Percentiles rank a stretch among this genome's conserved stretches.
Conservation (phyloP, 2,329 filamentous ascomycete species). For the Fusarium buxicola region DNA sequence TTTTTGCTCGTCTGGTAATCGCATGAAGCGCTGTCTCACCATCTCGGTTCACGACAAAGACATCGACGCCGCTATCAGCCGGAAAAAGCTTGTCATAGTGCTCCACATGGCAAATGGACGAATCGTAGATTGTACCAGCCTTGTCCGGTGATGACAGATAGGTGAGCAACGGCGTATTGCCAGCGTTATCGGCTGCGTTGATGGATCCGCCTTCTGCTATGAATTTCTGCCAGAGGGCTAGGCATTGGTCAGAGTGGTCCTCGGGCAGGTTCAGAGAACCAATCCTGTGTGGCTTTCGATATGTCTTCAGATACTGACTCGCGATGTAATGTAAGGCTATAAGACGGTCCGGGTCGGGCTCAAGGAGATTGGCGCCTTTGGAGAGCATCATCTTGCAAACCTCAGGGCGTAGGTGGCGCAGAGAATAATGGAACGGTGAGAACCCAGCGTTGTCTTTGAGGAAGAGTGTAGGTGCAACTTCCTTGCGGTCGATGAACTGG, state of each 20-base stretch:
- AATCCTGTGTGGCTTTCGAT: background rate
- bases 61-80: constrained; percentile 18
- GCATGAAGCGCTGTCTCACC: constrained; percentile 36
- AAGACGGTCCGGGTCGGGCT: constrained; percentile 22
- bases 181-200: constrained; percentile 23
- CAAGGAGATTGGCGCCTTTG: constrained; percentile 27
- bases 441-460: constrained; percentile 20
- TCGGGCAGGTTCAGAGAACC: background rate
- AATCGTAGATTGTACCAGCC: fast-evolving
- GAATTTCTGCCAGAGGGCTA: constrained; percentile 21
- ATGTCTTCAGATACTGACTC: constrained; percentile 11
- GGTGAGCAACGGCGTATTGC: constrained; percentile 28
- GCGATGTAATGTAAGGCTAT: constrained; percentile 37
- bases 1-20: constrained; percentile 5
- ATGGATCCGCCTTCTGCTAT: constrained; percentile 22
- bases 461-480: constrained; percentile 19
- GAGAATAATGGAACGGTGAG: constrained; percentile 28
- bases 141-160: constrained; percentile 13
- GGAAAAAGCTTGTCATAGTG: constrained; percentile 32
- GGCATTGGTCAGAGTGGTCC: constrained; percentile 18
- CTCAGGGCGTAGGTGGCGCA: constrained; percentile 20
- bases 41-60: constrained; percentile 23
- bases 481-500: constrained; percentile 28
- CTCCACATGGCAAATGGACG: constrained; percentile 17
- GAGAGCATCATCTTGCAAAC: constrained; percentile 29